Conservation (phyloP, 2,329 filamentous ascomycete genomes). For the Zelopaecilomyces penicillatus region DNA sequence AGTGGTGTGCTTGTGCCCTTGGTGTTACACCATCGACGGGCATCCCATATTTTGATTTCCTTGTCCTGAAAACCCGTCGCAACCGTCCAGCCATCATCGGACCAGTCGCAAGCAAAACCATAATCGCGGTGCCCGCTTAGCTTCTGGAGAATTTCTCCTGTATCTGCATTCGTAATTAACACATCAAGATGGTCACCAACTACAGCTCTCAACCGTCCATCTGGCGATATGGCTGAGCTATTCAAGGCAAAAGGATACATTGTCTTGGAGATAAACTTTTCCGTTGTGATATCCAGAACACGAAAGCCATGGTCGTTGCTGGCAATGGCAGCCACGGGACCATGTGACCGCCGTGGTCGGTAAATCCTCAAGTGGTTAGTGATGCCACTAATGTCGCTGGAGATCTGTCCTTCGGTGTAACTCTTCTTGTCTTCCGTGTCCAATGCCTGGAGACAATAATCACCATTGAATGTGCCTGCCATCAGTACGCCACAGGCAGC, state of each 20-base stretch:
- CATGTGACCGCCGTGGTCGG: constrained; percentile 40
- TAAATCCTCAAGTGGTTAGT: constrained; percentile 58
- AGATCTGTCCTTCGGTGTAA: constrained; percentile 39
- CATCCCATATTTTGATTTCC: constrained; percentile 67
- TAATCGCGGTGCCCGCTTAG: constrained; percentile 60
- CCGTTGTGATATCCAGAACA: constrained; percentile 48
- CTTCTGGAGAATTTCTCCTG: constrained; percentile 46
- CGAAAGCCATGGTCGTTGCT: constrained; percentile 55
- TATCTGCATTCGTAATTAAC: constrained; percentile 61
- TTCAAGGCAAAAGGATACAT: constrained; percentile 58
- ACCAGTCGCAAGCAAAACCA: constrained; percentile 73
- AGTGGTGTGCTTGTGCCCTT: constrained; percentile 40
- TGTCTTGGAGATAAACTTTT: constrained; percentile 46
- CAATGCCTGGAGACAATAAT: constrained; percentile 42
- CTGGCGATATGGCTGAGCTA: constrained; percentile 63
- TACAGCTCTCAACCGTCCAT: constrained; percentile 61
- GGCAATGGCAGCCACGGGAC: constrained; percentile 50
- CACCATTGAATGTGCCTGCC: constrained; percentile 49
- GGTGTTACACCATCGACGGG: constrained; percentile 55
- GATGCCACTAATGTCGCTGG: constrained; percentile 43
- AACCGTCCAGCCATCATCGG: constrained; percentile 65
- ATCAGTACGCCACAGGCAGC: constrained; percentile 48
- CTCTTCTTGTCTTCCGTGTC: constrained; percentile 29
- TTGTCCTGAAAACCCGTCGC: constrained; percentile 73
- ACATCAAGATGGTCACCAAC: constrained; percentile 62